These are phyloP conservation scores for Torrubiellomyces zombiae DNA, from an alignment of 2,329 filamentous ascomycete genomes.

Conservation along the genomic window DNA sequence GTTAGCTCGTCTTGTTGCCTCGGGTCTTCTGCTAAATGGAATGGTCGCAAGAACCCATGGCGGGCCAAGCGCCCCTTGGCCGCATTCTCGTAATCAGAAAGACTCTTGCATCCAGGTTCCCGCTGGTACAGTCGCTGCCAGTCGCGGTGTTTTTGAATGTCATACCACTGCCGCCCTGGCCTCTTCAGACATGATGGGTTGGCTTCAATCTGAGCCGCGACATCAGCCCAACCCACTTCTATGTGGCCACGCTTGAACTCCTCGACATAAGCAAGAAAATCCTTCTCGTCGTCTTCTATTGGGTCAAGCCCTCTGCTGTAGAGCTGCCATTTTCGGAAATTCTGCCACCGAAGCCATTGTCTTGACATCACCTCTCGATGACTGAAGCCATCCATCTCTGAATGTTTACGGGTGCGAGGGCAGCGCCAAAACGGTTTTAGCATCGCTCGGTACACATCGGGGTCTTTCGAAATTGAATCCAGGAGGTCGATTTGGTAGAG, in stretches of 20 bases:
- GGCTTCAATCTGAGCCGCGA: constrained; percentile 3
- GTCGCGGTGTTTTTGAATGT: constrained; percentile 1
- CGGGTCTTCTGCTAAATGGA: constrained; percentile 13
- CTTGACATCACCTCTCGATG: constrained; percentile 7
- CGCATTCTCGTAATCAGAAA: constrained; percentile 10
- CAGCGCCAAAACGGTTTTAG: constrained; percentile 11
- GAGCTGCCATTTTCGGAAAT: constrained; percentile 15
- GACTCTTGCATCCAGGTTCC: constrained; percentile 7
- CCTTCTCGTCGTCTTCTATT: constrained; percentile 7
- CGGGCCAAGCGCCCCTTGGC: constrained; percentile 10
- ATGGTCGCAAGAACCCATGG: constrained; percentile 13
- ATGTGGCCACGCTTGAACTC: constrained; percentile 1
- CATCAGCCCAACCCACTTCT: background rate
- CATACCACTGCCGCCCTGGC: constrained; percentile 1
- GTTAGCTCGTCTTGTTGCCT: constrained; percentile 15
- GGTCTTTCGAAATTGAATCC: constrained; percentile 8
- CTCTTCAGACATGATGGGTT: constrained; percentile 4
- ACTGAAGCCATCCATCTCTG: background rate
- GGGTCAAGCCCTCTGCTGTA: constrained; percentile 8
- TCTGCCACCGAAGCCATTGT: constrained; percentile 12
- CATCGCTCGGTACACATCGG: constrained; percentile 10
- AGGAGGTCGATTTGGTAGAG: constrained; percentile 12
- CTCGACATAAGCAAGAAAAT: constrained; percentile 5
- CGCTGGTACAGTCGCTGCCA: constrained; percentile 3
- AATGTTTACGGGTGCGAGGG: background rate